Evolutionary conservation across 495 filamentous ascomycete genomes (phyloP).

Genomic region (Choiromyces venosus): DNA sequence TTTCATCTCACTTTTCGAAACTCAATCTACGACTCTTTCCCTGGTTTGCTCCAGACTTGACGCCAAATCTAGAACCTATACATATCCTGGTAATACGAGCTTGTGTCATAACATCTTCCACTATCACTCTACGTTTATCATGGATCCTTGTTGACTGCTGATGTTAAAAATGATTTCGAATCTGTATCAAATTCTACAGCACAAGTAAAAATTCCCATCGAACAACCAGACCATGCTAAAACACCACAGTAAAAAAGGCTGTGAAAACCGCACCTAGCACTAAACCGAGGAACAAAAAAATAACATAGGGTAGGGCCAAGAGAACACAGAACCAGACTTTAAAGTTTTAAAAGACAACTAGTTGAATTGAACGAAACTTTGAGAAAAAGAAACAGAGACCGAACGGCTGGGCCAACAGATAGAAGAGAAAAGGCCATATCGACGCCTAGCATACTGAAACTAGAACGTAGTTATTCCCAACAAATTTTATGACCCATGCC

Average conservation of each 20-base stretch:
- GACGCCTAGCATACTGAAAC: conserved; percentile 37
- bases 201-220: conserved; percentile 30
- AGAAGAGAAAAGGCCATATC: conserved; percentile 36
- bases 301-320: conserved; percentile 25
- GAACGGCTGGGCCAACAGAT: conserved; percentile 28
- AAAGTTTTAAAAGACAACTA: conserved; percentile 36
- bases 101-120: background rate
- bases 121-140: background rate
- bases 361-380: conserved; percentile 37
- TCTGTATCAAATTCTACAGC: conserved; percentile 40
- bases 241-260: conserved; percentile 29
- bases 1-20: background rate
- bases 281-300: conserved; percentile 31
- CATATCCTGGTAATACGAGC: background rate
- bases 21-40: background rate
- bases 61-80: background rate
- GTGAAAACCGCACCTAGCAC: conserved; percentile 30
- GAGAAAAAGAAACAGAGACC: conserved; percentile 33
- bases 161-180: conserved; percentile 9
- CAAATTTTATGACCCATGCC: conserved; percentile 37
- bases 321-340: conserved; percentile 33
- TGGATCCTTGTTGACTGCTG: background rate
- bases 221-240: conserved; percentile 36
- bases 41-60: background rate
- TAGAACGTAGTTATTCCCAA: conserved; percentile 35